Evolutionary conservation across 352 stramenopile species (phyloP).

Genomic region (Phytophthora sp.): DNA sequence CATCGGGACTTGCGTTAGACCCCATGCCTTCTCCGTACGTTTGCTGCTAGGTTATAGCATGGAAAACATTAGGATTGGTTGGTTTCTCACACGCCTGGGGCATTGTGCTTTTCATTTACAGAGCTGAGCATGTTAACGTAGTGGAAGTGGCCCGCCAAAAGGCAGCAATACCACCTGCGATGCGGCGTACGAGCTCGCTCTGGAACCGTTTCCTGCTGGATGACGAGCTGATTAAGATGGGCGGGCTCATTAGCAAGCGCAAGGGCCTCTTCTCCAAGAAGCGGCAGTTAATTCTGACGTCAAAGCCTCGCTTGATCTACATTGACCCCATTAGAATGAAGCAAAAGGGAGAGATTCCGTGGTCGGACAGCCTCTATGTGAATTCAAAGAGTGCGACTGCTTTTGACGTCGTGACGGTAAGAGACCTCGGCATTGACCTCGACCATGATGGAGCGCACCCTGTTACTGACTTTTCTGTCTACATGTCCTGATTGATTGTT

Average conservation of each 20-base stretch:
- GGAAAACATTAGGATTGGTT: not conserved
- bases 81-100: not conserved
- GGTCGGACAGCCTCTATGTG: constrained; percentile 86
- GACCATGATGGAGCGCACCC: not conserved
- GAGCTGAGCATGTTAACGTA: constrained; percentile 61
- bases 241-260: constrained; percentile 86
- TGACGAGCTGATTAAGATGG: constrained; percentile 88
- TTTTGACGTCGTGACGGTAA: constrained; percentile 89
- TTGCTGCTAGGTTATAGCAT: constrained; percentile 8
- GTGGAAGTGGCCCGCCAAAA: constrained; percentile 84
- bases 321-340: constrained; percentile 92
- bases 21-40: constrained; percentile 63
- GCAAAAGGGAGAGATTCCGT: constrained; percentile 90
- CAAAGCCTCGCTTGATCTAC: constrained; percentile 88
- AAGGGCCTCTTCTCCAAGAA: constrained; percentile 92
- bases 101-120: constrained; percentile 23
- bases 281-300: constrained; percentile 86
- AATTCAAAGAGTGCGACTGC: constrained; percentile 84
- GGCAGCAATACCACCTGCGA: constrained; percentile 64
- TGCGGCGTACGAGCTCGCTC: constrained; percentile 76
- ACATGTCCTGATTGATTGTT: constrained; percentile 6
- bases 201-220: constrained; percentile 90
- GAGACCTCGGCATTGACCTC: constrained; percentile 5
- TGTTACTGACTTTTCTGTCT: constrained; percentile 6
- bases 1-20: constrained; percentile 77